phyloP scores from a whole-genome alignment of 164 flowering plant species.

The Platanus orientalis region DNA sequence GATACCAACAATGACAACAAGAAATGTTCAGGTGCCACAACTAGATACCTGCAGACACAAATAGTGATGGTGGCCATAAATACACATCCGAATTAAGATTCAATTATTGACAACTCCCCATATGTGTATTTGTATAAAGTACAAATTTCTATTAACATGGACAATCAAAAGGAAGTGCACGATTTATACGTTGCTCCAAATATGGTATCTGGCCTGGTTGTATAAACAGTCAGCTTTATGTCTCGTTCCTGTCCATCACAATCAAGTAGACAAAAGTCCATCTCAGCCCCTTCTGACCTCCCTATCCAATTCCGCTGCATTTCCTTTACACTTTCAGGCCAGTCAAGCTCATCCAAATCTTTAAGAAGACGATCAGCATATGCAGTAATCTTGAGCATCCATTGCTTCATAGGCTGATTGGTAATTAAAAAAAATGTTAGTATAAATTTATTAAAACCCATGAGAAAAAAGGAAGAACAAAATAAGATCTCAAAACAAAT shows the following conservation, averaged over 20 bases:
- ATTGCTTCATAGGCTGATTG: conserved; percentile 97
- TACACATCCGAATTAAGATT: conserved; percentile 2
- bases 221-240: conserved; percentile 63
- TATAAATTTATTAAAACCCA: conserved; percentile 45
- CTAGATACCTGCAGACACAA: conserved; percentile 67
- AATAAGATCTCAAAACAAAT: conserved; percentile 1
- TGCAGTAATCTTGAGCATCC: conserved; percentile 97
- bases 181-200: conserved; percentile 90
- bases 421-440: conserved; percentile 55
- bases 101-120: neutral
- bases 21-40: conserved; percentile 88
- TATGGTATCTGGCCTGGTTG: conserved; percentile 94
- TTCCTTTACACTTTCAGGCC: conserved; percentile 98
- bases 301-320: conserved; percentile 99
- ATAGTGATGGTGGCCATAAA: neutral
- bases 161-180: conserved; percentile 6
- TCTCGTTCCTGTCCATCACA: conserved; percentile 50
- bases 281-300: conserved; percentile 90
- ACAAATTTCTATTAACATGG: conserved; percentile 1
- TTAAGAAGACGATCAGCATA: conserved; percentile 98
- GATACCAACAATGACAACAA: conserved; percentile 59
- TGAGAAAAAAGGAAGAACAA: conserved; percentile 15
- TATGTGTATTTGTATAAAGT: conserved; percentile 1
- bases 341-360: conserved; percentile 89
- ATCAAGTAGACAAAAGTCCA: conserved; percentile 62